A percentile compares a stretch with the other conserved stretches of the same genome.
These are phyloP conservation scores for Ustilago vetiveriae DNA, from an alignment of 1,284 basidiomycete genomes.

Conservation along the genomic window DNA sequence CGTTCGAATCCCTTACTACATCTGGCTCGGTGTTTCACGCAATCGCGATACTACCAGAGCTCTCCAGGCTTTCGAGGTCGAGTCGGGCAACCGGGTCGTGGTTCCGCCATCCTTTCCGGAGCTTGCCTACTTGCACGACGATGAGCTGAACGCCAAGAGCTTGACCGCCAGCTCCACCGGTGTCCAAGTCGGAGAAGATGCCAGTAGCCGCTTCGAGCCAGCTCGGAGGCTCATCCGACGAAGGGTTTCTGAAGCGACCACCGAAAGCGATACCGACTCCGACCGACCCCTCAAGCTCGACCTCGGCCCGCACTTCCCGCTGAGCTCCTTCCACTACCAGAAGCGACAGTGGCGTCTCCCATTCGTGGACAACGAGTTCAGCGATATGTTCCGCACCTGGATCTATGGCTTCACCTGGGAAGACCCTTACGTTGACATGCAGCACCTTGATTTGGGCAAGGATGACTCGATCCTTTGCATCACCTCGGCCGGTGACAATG, in stretches of 20 bases:
- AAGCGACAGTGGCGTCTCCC: constrained; percentile 74
- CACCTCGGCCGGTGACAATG: constrained; percentile 83
- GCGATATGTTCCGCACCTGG: constrained; percentile 79
- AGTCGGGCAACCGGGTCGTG: constrained; percentile 73
- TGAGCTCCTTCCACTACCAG: constrained; percentile 82
- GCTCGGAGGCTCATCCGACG: constrained; percentile 60
- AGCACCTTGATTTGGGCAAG: constrained; percentile 73
- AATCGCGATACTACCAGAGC: constrained; percentile 74
- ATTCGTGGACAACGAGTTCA: constrained; percentile 78
- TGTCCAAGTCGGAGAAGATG: constrained; percentile 68
- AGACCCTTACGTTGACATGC: constrained; percentile 81
- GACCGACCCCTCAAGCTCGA: constrained; percentile 62
- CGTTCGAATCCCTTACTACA: constrained; percentile 77
- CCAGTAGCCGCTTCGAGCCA: constrained; percentile 47
- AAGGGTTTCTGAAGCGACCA: constrained; percentile 68
- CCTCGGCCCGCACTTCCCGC: constrained; percentile 68
- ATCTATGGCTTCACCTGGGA: constrained; percentile 83
- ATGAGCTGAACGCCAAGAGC: constrained; percentile 29
- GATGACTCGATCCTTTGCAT: constrained; percentile 80
- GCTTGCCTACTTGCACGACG: constrained; percentile 48
- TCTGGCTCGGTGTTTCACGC: constrained; percentile 80
- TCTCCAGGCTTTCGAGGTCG: constrained; percentile 76
- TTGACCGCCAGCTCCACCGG: constrained; percentile 53
- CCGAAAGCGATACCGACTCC: constrained; percentile 67
- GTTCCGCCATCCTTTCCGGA: constrained; percentile 66